Base-by-base conservation (phyloP, 2,329 filamentous ascomycete species). In the Albophoma yamanashiensis region DNA sequence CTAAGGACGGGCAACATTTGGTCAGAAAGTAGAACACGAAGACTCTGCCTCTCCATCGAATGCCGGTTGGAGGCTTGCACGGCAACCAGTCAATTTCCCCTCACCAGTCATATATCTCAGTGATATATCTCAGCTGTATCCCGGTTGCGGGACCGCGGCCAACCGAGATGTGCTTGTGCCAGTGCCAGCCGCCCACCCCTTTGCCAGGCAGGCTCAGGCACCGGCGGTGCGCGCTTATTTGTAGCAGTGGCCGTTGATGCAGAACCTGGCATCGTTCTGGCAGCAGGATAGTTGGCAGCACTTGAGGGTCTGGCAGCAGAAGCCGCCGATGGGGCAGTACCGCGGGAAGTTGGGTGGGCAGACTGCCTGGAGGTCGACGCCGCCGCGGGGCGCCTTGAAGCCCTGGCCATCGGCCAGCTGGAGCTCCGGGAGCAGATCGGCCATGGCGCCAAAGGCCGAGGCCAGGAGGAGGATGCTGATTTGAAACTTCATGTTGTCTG, bases 271-370 rank as follows among this genome's bases (percentile, higher is more conserved):
- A 11, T 17, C 42, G 20, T 61, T 50, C 43, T 36, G 9, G 56
- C 61, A 62, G 59, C 61, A 62, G 9, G 61, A 61, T n/a, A 25
- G 39, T 3, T 14, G 1, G 56, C 61, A 62, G 58, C 61, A 62
- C 56, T 62, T 62, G 58, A 17, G 40, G 20, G 61, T 62, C 27
- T 8, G 22, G 61, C 61, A 62, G 60, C 61, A 62, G 14, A 62
- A 56, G 15, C 27, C 20, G 25, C 52, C 58, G 39, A 58, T 6
- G 20, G 43, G 43, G 60, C 59, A 62, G n/a, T 55, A 47, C 8
- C 61, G 47, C 27, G 61, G 59, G 47, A 56, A 62, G 9, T 15
- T n/a, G 6, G 50, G 25, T n/a, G 61, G 59, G 47, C 61, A 62
- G 3, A 12, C 5, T 4, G 40, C n/a, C 6, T 43, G n/a, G 53